phyloP scores from a whole-genome alignment of 192 early-diverging fungal genomes.

The Gamsiella multidivaricata region DNA sequence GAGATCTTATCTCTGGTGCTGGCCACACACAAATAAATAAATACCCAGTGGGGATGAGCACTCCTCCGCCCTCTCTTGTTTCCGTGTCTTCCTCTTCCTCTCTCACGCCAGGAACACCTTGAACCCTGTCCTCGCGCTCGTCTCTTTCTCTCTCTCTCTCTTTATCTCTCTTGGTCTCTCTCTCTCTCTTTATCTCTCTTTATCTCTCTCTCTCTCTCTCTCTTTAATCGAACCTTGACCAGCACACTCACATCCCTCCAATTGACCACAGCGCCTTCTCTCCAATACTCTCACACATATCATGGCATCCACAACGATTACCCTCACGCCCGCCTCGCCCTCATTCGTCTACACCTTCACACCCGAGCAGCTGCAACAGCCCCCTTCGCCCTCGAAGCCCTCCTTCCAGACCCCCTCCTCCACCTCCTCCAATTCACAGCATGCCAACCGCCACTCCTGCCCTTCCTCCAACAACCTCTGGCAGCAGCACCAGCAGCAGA shows the following conservation, averaged over 20 bases:
- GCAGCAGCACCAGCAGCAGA: slow-evolving; percentile 41
- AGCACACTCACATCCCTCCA: no score
- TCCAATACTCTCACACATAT: background rate
- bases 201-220: no score
- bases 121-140: background rate
- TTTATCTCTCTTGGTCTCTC: background rate
- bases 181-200: background rate
- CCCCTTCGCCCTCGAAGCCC: background rate
- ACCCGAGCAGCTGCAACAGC: background rate
- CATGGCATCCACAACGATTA: background rate
- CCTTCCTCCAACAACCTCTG: slow-evolving; percentile 26
- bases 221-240: no score
- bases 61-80: background rate
- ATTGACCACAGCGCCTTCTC: background rate
- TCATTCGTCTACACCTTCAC: slow-evolving; percentile 8
- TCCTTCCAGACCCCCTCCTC: background rate
- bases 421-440: background rate
- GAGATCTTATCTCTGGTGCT: no score
- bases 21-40: no score
- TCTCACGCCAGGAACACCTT: background rate
- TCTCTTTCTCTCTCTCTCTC: background rate
- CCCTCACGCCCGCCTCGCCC: background rate
- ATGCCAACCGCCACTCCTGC: slow-evolving; percentile 38
- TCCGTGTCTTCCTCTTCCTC: background rate
- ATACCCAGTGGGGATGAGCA: no score